Conservation (phyloP, 495 filamentous ascomycete species). For the Extremus antarcticus region DNA sequence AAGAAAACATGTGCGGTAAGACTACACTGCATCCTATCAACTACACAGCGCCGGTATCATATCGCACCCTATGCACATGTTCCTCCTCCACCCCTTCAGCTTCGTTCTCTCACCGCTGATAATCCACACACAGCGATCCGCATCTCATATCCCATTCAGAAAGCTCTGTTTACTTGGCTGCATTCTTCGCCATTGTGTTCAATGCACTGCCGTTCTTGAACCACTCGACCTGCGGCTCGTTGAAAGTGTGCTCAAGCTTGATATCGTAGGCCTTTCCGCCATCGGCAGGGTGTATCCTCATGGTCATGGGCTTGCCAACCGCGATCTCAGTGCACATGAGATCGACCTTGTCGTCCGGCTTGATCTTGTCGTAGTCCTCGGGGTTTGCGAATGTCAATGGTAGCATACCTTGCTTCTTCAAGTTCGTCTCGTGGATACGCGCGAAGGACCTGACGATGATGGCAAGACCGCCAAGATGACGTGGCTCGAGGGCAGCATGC, state of each 20-base stretch:
- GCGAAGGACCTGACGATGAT: constrained; percentile 95
- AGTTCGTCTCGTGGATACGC: constrained; percentile 99
- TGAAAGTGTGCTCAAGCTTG: constrained; percentile 89
- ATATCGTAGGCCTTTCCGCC: constrained; percentile 64
- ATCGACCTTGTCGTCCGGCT: constrained; percentile 84
- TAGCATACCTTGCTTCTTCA: constrained; percentile 99
- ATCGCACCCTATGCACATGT: constrained; percentile 4
- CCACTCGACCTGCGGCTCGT: constrained; percentile 93
- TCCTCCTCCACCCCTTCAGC: not conserved
- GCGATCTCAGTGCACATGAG: constrained; percentile 81
- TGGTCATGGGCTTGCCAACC: constrained; percentile 88
- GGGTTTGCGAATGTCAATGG: constrained; percentile 90
- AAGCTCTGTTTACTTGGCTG: not conserved
- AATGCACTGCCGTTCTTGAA: constrained; percentile 94
- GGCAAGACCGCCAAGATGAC: constrained; percentile 91
- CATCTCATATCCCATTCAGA: not conserved
- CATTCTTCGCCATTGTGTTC: constrained; percentile 86
- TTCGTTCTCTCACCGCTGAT: not conserved
- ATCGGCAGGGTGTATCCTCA: constrained; percentile 81
- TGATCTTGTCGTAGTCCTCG: constrained; percentile 95
- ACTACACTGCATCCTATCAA: not conserved
- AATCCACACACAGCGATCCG: too few species aligned
- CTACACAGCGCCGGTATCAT: not conserved
- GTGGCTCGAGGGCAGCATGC: constrained; percentile 94
- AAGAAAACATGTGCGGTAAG: not conserved